Conservation (phyloP, 352 stramenopile species). For the Phytopythium montanum region DNA sequence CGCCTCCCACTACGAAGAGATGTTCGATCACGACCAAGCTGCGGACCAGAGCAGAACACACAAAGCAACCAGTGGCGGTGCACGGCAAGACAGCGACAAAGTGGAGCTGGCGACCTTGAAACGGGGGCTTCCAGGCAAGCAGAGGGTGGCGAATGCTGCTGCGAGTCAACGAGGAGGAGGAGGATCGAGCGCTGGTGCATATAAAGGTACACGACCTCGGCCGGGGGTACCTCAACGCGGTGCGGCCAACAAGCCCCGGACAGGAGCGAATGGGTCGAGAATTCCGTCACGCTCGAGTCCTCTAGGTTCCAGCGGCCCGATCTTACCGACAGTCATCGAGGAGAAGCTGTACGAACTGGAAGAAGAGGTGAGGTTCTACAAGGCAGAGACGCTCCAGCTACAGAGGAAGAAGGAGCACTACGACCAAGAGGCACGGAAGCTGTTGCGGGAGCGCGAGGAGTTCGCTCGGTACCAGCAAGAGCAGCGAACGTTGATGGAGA, state of each 20-base stretch:
- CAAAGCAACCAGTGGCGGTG: not conserved
- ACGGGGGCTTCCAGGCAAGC: constrained; percentile 21
- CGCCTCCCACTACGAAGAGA: constrained; percentile 4
- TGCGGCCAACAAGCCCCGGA: not conserved
- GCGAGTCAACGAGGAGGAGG: constrained; percentile 1
- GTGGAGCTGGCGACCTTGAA: constrained; percentile 16
- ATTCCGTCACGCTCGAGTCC: not conserved
- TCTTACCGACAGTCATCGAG: constrained; percentile 69
- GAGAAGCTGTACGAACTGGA: constrained; percentile 79
- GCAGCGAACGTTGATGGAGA: constrained; percentile 49
- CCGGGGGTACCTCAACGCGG: not conserved
- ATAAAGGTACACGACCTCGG: not conserved
- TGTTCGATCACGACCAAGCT: not conserved
- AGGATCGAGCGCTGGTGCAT: not conserved
- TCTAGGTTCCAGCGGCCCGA: constrained; percentile 2
- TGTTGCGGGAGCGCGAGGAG: constrained; percentile 45
- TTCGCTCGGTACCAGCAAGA: constrained; percentile 50
- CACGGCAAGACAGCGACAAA: not conserved
- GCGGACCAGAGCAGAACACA: not conserved
- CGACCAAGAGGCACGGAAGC: constrained; percentile 54
- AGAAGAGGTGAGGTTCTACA: constrained; percentile 86
- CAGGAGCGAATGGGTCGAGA: not conserved
- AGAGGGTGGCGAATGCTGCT: constrained; percentile 8
- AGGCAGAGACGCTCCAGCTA: constrained; percentile 72
- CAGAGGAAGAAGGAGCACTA: constrained; percentile 70